Base-by-base conservation (phyloP, 2,329 filamentous ascomycete species). In the Stagonosporopsis vannaccii region DNA sequence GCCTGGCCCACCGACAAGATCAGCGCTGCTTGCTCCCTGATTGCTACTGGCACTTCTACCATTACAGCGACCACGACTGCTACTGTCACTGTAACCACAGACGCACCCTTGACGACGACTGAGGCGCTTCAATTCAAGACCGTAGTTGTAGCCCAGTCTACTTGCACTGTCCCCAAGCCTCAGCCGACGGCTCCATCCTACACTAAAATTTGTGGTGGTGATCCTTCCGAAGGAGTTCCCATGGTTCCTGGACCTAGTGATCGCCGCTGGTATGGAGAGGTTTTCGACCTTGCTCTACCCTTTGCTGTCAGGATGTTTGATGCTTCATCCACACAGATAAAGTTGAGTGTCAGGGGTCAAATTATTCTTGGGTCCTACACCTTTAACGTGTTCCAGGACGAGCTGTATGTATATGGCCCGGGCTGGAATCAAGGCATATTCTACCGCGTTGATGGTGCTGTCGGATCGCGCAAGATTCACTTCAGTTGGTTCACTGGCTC, bases 381-480 rank as follows among this genome's bases (percentile, higher is more conserved):
- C 4, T 47, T 37, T 15, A 47, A 47, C 11, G 32, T 20, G 6
- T 47, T 47, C 33, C n/a, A 25, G 3, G 44, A 37, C 8, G 44
- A 25, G 19, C 32, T 37, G 7, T 47, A 37, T 37, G 20, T 47
- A 2, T 47, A 47, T 25, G 30, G 22, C 15, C 40, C 40, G 1
- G 44, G 44, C 4, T 47, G 44, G 44, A 26, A 37, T 8, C 32
- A 37, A 15, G 44, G 44, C 20, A 9, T 47, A 15, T 47, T 47
- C 33, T 47, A 47, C 23, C 13, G 44, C 12, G 44, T 47, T n/a
- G 44, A 47, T 23, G 44, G 44, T 20, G 12, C 44, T 13, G 23
- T 47, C 12, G 44, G 44, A 13, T 47, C 44, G 33, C 44, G 44
- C 13, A 47, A 47, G 44, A 47, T 47, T 13, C 22, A 26, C n/a